Percentiles rank a stretch among this genome's conserved stretches.
Evolutionary conservation across 1,139 yeast genomes (phyloP).

Genomic region (Nakaseomyces kungkrabaensis): DNA sequence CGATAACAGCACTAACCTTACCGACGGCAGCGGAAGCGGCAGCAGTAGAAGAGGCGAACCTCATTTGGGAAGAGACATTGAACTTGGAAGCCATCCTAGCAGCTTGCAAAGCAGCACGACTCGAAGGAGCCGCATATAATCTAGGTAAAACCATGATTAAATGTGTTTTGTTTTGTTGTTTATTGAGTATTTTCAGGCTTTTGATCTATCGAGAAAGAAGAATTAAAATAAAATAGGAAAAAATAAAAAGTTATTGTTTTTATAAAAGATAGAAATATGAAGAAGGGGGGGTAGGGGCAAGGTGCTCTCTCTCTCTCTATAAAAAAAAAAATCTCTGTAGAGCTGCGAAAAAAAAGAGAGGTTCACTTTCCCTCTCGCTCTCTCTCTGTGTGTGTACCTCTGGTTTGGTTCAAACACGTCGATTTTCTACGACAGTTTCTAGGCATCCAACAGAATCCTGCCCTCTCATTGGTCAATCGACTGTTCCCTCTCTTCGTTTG

Average conservation of each 20-base stretch:
- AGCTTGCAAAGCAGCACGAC: slow-evolving; percentile 79
- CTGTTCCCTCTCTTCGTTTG: no score
- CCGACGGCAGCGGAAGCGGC: slow-evolving; percentile 65
- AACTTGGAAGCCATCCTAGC: slow-evolving; percentile 65
- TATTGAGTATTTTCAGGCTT: background rate
- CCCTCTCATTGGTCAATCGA: no score
- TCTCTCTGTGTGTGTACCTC: no score
- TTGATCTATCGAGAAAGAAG: no score
- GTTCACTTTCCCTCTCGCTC: no score
- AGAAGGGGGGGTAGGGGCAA: no score
- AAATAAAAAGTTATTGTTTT: background rate
- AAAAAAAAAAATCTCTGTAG: no score
- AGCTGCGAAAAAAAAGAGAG: no score
- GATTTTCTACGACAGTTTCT: no score
- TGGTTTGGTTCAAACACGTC: no score
- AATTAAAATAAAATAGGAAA: background rate
- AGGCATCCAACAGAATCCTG: background rate
- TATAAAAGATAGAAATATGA: no score
- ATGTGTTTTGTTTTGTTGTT: slow-evolving; percentile 5
- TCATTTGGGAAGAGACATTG: slow-evolving; percentile 30
- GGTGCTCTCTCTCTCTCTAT: no score
- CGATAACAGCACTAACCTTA: slow-evolving; percentile 95
- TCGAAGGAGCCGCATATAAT: slow-evolving; percentile 76
- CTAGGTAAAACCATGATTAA: slow-evolving; percentile 67
- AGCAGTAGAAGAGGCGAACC: slow-evolving; percentile 53